phyloP scores from a whole-genome alignment of 2,329 filamentous ascomycete genomes.

The Eutypella sp. region DNA sequence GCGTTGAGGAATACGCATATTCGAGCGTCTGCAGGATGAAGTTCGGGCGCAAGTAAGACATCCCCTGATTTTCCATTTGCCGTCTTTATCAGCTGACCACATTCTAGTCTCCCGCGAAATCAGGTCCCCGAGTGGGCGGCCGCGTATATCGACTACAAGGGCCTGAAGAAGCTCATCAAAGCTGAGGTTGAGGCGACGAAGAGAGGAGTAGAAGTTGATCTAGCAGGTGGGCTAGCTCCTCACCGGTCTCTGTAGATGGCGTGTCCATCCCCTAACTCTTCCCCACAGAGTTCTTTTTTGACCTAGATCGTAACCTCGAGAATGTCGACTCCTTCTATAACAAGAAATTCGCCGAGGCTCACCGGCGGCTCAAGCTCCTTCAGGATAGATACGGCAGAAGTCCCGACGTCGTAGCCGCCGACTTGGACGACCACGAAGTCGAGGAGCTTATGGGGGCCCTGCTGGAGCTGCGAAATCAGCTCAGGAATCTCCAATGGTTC shows the following conservation, averaged over 20 bases:
- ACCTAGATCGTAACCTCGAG: slow-evolving; percentile 93
- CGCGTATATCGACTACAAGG: slow-evolving; percentile 84
- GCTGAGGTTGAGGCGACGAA: slow-evolving; percentile 61
- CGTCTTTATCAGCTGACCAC: slow-evolving; percentile 11
- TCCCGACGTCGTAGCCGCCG: slow-evolving; percentile 62
- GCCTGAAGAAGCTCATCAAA: slow-evolving; percentile 93
- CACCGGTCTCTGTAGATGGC: slow-evolving; percentile 28
- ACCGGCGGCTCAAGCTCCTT: slow-evolving; percentile 77
- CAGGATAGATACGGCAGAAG: slow-evolving; percentile 81
- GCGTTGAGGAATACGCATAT: too few relatives aligned
- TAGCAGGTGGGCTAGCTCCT: slow-evolving; percentile 68
- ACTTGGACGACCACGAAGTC: slow-evolving; percentile 79
- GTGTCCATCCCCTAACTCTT: slow-evolving; percentile 33
- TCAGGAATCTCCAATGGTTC: slow-evolving; percentile 95
- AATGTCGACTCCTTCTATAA: slow-evolving; percentile 97
- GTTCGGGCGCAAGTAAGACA: slow-evolving; percentile 55
- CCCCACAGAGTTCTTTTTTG: slow-evolving; percentile 85
- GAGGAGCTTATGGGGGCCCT: slow-evolving; percentile 89
- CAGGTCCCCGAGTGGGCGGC: slow-evolving; percentile 84
- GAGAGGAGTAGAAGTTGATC: slow-evolving; percentile 71
- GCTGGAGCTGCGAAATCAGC: slow-evolving; percentile 78
- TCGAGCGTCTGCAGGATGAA: slow-evolving; percentile 43
- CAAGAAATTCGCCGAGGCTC: slow-evolving; percentile 83
- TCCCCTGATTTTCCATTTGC: slow-evolving; percentile 2
- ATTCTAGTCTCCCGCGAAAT: slow-evolving; percentile 63